These are phyloP conservation scores for Boletus pseudopeckii DNA, from an alignment of 768 basidiomycete species.

Conservation along the genomic window DNA sequence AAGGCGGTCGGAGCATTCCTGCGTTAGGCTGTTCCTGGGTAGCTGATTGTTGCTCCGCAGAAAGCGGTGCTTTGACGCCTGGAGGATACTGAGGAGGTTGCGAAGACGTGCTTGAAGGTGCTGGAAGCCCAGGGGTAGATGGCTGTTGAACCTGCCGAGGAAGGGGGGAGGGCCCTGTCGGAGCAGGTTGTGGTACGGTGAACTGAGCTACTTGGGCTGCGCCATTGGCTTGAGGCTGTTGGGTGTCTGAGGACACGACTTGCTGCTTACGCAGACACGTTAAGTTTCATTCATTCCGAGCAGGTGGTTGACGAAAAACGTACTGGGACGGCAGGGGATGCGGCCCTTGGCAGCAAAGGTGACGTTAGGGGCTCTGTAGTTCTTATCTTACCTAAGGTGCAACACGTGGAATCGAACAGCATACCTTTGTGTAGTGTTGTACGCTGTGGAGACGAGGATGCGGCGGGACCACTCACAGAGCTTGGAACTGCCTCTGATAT, in stretches of 20 bases:
- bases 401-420: constrained; percentile 18
- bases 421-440: constrained; percentile 48
- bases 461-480: constrained; percentile 44
- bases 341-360: constrained; percentile 40
- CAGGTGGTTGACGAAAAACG: constrained; percentile 19
- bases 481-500: constrained; percentile 61
- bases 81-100: constrained; percentile 60
- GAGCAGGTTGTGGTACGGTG: constrained; percentile 30
- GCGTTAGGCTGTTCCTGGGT: constrained; percentile 33
- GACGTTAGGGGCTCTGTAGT: constrained; percentile 43
- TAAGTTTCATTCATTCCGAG: constrained; percentile 14
- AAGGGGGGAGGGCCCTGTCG: constrained; percentile 44
- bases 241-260: constrained; percentile 34
- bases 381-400: constrained; percentile 17
- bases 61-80: constrained; percentile 56
- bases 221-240: constrained; percentile 39
- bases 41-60: constrained; percentile 37
- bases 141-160: constrained; percentile 48
- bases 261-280: constrained; percentile 33
- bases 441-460: constrained; percentile 61
- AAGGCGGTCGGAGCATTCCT: constrained; percentile 52
- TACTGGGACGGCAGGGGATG: constrained; percentile 44
- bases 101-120: constrained; percentile 14
- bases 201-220: constrained; percentile 24
- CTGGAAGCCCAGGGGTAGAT: constrained; percentile 27